Percentiles rank a stretch among this genome's conserved stretches.
Conservation (phyloP, 2,329 filamentous ascomycete genomes). For the Cercospora janseana region DNA sequence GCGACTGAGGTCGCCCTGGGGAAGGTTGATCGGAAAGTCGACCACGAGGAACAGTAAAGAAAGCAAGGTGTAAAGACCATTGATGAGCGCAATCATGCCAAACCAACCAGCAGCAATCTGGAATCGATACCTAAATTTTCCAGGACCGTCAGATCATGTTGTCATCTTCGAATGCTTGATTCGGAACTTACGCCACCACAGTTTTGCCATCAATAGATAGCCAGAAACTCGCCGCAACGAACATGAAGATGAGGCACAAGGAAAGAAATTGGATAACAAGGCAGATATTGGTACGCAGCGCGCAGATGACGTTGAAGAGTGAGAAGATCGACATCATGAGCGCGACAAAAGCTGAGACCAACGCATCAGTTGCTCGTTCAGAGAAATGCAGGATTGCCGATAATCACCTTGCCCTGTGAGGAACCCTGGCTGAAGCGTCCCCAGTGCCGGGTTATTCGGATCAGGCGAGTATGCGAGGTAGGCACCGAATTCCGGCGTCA, state of each 20-base stretch:
- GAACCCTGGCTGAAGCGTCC: neutral
- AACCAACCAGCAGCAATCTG: neutral
- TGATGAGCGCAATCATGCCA: neutral
- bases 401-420: neutral
- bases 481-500: neutral
- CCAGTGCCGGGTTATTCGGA: neutral
- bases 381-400: no score
- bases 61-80: neutral
- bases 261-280: neutral
- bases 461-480: neutral
- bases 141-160: neutral
- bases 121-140: neutral
- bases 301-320: neutral
- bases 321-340: constrained; percentile 1
- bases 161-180: no score
- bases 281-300: neutral
- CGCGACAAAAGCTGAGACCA: neutral
- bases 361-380: neutral
- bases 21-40: neutral
- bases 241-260: neutral
- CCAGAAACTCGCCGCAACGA: neutral
- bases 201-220: neutral
- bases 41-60: neutral
- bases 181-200: neutral
- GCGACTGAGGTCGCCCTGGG: neutral